Conservation (phyloP, 371 early-diverging fungal species). For the Capillidium heterosporum region DNA sequence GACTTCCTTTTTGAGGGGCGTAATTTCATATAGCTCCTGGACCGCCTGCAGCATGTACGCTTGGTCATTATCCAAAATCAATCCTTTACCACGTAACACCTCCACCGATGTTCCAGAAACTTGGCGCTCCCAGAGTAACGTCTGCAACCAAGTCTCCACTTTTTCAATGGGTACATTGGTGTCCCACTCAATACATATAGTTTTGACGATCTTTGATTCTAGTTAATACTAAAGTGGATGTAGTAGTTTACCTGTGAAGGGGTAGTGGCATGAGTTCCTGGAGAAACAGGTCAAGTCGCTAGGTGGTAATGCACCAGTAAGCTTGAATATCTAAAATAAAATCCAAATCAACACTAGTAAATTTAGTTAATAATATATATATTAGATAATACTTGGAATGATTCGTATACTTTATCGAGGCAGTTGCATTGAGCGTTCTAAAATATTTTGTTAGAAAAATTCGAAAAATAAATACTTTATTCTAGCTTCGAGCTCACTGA, state of each 20-base stretch:
- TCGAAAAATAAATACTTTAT: slow-evolving; percentile 18
- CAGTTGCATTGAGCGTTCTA: too few relatives aligned
- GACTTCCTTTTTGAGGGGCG: slow-evolving; percentile 14
- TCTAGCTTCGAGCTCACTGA: slow-evolving; percentile 26
- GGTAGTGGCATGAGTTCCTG: not conserved
- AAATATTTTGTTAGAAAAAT: not conserved
- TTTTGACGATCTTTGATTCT: slow-evolving; percentile 9
- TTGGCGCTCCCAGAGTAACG: slow-evolving; percentile 68
- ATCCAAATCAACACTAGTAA: not conserved
- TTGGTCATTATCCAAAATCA: slow-evolving; percentile 26
- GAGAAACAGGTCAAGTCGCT: not conserved
- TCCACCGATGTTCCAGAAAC: slow-evolving; percentile 28
- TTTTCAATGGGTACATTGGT: slow-evolving; percentile 11
- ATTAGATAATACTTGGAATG: slow-evolving; percentile 11
- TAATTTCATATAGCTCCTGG: slow-evolving; percentile 78
- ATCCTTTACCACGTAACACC: slow-evolving; percentile 70
- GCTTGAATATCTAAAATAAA: not conserved
- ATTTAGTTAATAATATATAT: not conserved
- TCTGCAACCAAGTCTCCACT: slow-evolving; percentile 79
- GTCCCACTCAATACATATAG: not conserved
- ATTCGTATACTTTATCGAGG: not conserved
- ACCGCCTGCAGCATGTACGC: slow-evolving; percentile 70
- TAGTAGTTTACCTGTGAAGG: slow-evolving; percentile 7
- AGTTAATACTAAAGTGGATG: slow-evolving; percentile 19
- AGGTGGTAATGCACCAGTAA: not conserved